These are phyloP conservation scores for Nicotiana attenuata DNA, from an alignment of 257 asterid species.

Conservation along the genomic window DNA sequence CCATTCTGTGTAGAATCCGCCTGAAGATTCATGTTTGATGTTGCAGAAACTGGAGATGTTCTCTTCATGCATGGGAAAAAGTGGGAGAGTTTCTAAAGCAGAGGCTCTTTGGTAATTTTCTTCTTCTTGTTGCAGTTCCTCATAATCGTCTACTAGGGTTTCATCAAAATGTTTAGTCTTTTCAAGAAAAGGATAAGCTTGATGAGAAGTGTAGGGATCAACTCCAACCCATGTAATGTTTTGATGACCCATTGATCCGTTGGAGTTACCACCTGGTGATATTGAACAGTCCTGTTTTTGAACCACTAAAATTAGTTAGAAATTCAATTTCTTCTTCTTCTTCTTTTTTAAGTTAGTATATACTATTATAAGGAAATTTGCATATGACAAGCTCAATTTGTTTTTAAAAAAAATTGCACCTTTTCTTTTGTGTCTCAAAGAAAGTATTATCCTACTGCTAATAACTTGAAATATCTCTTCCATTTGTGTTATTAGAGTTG, in stretches of 20 bases:
- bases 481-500: neutral
- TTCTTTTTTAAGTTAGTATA: too few relatives aligned
- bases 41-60: conserved; percentile 24
- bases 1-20: conserved; percentile 23
- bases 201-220: conserved; percentile 29
- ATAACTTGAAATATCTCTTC: neutral
- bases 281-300: conserved; percentile 55
- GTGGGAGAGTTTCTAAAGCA: conserved; percentile 76
- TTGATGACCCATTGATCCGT: conserved; percentile 31
- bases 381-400: neutral
- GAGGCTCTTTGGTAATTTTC: conserved; percentile 8
- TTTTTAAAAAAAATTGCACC: neutral
- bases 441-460: neutral
- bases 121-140: conserved; percentile 25
- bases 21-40: conserved; percentile 1
- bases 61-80: conserved; percentile 82
- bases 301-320: neutral
- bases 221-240: conserved; percentile 49
- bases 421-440: neutral
- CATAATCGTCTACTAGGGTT: conserved; percentile 51
- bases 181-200: conserved; percentile 53
- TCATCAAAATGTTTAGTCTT: conserved; percentile 35
- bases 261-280: conserved; percentile 21
- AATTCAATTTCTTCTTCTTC: neutral
- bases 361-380: neutral